phyloP scores from a whole-genome alignment of 495 filamentous ascomycete genomes.

The Neurospora terricola region DNA sequence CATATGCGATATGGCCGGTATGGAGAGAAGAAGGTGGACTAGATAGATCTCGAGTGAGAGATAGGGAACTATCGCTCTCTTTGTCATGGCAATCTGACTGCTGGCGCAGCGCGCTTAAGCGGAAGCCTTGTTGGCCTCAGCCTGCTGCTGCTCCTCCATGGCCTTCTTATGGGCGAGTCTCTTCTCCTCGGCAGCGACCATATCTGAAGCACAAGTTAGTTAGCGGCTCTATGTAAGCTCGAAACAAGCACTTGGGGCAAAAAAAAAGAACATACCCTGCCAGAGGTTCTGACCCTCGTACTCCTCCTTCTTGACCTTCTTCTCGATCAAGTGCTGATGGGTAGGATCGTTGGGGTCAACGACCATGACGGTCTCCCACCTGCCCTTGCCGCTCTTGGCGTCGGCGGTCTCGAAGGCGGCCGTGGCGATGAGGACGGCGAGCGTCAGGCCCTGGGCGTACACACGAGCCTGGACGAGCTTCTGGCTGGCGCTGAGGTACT shows the following conservation, averaged over 20 bases:
- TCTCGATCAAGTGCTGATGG: constrained; percentile 64
- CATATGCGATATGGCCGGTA: background rate
- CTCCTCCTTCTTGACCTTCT: constrained; percentile 59
- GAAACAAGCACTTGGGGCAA: background rate
- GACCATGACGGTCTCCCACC: constrained; percentile 65
- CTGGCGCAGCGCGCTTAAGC: background rate
- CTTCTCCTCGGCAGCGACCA: constrained; percentile 70
- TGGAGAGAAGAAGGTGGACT: background rate
- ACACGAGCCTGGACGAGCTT: constrained; percentile 97
- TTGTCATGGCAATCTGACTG: background rate
- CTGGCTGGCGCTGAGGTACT: constrained; percentile 64
- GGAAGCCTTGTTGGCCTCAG: constrained; percentile 1
- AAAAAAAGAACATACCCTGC: constrained; percentile 50
- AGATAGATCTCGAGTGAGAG: background rate
- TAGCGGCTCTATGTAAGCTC: background rate
- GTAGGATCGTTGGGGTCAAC: constrained; percentile 59
- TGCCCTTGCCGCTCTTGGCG: constrained; percentile 62
- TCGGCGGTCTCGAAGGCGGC: constrained; percentile 87
- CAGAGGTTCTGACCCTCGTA: constrained; percentile 78
- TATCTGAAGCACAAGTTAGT: constrained; percentile 38
- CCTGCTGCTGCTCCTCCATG: constrained; percentile 2
- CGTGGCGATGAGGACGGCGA: constrained; percentile 77
- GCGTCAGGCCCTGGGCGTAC: constrained; percentile 91
- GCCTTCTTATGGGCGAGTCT: constrained; percentile 48
- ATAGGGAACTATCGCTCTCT: background rate